Percentiles rank a stretch among this genome's conserved stretches.
Evolutionary conservation across 2,329 filamentous ascomycete species (phyloP).

Genomic region (Phoma sp.): DNA sequence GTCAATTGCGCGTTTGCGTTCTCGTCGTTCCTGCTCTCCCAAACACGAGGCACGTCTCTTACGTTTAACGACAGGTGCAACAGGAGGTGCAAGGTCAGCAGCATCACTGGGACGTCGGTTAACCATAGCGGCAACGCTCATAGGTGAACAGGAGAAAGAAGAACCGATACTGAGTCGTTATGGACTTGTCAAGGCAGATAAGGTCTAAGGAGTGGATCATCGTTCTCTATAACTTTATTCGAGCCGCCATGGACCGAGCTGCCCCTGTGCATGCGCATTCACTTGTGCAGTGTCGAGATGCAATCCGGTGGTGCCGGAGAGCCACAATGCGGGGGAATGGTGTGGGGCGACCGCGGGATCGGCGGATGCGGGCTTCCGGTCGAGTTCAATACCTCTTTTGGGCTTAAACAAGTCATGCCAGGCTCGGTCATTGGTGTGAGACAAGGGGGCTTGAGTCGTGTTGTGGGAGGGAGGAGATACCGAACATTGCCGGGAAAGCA

Average conservation of each 20-base stretch:
- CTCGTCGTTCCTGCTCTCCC: constrained; percentile 43
- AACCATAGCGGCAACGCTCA: constrained; percentile 29
- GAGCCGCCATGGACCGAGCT: not conserved
- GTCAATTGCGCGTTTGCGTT: constrained; percentile 45
- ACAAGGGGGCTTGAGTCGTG: not conserved
- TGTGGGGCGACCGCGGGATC: constrained; percentile 19
- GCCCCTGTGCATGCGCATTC: not conserved
- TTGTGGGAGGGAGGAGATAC: constrained; percentile 7
- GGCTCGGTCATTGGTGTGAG: not conserved
- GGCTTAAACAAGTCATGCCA: constrained; percentile 2
- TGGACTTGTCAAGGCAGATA: constrained; percentile 12
- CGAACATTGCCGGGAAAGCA: constrained; percentile 19
- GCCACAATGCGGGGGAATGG: constrained; percentile 35
- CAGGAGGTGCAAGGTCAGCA: constrained; percentile 22
- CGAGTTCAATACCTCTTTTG: not conserved
- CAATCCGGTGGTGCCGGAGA: constrained; percentile 3
- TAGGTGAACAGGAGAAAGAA: constrained; percentile 4
- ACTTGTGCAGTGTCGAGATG: constrained; percentile 3
- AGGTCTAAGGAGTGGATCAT: constrained; percentile 9
- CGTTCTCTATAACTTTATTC: constrained; percentile 14
- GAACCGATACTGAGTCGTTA: constrained; percentile 17
- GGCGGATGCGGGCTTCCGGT: constrained; percentile 6
- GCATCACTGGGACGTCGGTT: constrained; percentile 35
- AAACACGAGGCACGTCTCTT: constrained; percentile 43
- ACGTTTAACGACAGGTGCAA: constrained; percentile 39